A percentile compares a stretch with the other conserved stretches of the same genome.
These are phyloP conservation scores for Kwoniella sp. DNA, from an alignment of 768 basidiomycete genomes.

Conservation along the genomic window DNA sequence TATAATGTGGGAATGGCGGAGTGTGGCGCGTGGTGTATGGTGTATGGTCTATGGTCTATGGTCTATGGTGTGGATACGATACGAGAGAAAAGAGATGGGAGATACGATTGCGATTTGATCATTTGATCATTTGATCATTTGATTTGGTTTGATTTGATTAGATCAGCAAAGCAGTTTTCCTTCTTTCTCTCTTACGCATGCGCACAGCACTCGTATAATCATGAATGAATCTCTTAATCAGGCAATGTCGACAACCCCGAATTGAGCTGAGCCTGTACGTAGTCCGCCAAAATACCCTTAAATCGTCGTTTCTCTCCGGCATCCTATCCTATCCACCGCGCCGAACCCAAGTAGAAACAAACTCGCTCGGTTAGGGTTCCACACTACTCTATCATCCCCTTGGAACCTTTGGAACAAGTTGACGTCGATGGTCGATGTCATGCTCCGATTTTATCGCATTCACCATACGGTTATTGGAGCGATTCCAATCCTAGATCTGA, in stretches of 20 bases:
- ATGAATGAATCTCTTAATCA: not conserved
- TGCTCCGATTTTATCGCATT: not conserved
- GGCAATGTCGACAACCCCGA: not conserved
- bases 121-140: constrained; percentile 15
- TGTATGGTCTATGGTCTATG: too few species aligned
- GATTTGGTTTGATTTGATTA: constrained; percentile 24
- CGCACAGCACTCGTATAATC: not conserved
- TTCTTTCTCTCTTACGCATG: not conserved
- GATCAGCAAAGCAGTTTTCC: constrained; percentile 7
- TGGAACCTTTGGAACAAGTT: too few species aligned
- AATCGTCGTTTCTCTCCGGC: not conserved
- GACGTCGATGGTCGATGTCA: not conserved
- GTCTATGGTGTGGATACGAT: not conserved
- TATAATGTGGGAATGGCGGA: not conserved
- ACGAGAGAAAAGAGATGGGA: not conserved
- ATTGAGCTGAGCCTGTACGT: not conserved
- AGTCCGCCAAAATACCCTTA: not conserved
- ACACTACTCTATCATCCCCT: too few species aligned
- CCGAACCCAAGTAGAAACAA: not conserved
- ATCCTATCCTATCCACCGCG: not conserved
- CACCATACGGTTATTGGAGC: not conserved
- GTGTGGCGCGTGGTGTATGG: not conserved
- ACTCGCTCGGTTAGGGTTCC: not conserved
- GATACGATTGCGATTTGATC: constrained; percentile 9
- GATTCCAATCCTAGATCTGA: not conserved